A percentile compares a stretch with the other conserved stretches of the same genome.
These are phyloP conservation scores for Sequoia sempervirens DNA, from an alignment of 75 land plant species.

Conservation along the genomic window DNA sequence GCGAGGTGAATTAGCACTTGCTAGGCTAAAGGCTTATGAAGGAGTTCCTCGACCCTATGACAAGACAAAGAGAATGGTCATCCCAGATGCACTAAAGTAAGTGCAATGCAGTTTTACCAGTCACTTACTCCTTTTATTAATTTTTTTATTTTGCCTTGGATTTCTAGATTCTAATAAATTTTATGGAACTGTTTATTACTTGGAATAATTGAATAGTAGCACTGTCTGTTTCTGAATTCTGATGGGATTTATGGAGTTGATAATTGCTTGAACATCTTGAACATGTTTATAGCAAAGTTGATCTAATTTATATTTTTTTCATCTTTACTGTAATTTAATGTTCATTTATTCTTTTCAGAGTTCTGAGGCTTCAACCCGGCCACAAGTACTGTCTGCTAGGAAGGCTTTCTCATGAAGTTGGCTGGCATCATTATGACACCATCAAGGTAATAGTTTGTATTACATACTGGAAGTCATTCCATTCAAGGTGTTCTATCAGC, in stretches of 20 bases:
- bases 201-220: neutral
- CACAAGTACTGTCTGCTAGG: constrained; percentile 48
- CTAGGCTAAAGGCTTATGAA: constrained; percentile 43
- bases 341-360: constrained; percentile 17
- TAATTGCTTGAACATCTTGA: neutral
- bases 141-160: neutral
- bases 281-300: neutral
- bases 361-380: constrained; percentile 42
- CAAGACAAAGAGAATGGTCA: constrained; percentile 51
- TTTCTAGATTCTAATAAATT: neutral
- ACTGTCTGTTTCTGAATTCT: neutral
- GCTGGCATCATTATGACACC: constrained; percentile 47
- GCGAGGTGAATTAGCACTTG: constrained; percentile 47
- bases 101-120: neutral
- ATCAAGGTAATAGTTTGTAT: constrained; percentile 21
- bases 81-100: constrained; percentile 57
- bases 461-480: neutral
- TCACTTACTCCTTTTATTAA: neutral
- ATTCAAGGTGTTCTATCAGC: neutral
- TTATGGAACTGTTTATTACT: neutral
- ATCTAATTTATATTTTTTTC: neutral
- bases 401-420: constrained; percentile 39
- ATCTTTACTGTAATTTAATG: neutral
- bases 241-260: neutral
- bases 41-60: constrained; percentile 55